A percentile compares a stretch with the other conserved stretches of the same genome.
Evolutionary conservation across 1,139 yeast genomes (phyloP).

Genomic region (Suhomyces kunorum): DNA sequence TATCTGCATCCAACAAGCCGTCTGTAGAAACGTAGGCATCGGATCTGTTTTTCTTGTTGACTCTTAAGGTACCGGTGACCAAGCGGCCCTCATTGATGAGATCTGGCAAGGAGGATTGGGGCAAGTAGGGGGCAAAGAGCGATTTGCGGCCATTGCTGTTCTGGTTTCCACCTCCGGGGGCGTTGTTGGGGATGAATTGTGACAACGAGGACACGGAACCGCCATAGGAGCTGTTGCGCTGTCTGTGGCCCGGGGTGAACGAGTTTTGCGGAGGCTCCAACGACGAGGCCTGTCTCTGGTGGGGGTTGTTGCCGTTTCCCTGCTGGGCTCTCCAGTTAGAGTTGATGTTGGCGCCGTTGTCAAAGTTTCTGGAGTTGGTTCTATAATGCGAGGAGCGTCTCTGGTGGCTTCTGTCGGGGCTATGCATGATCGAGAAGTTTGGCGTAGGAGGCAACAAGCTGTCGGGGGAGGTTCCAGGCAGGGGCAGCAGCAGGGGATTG

Average conservation of each 20-base stretch:
- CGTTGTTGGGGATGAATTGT: conserved; percentile 33
- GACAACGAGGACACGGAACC: conserved; percentile 63
- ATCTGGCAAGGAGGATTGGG: conserved; percentile 90
- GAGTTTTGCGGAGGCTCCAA: conserved; percentile 52
- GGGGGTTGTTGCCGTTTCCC: conserved; percentile 14
- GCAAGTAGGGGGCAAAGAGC: conserved; percentile 91
- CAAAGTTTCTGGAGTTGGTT: conserved; percentile 59
- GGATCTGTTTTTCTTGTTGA: conserved; percentile 91
- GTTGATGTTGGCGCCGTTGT: conserved; percentile 47
- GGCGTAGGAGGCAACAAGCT: conserved; percentile 50
- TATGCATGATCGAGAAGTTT: conserved; percentile 39
- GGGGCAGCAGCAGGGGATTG: conserved; percentile 7
- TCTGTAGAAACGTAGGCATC: conserved; percentile 98
- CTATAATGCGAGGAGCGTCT: conserved; percentile 55
- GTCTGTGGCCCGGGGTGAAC: conserved; percentile 80
- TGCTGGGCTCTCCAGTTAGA: conserved; percentile 62
- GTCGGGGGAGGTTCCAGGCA: conserved; percentile 15
- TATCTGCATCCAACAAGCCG: conserved; percentile 92
- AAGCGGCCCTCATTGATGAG: conserved; percentile 85
- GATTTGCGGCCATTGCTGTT: conserved; percentile 66
- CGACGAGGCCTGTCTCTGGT: conserved; percentile 19
- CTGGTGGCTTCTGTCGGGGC: conserved; percentile 50
- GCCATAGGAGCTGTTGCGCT: conserved; percentile 65
- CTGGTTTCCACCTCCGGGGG: conserved; percentile 23
- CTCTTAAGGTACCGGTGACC: conserved; percentile 90